Base-by-base conservation (phyloP, 352 stramenopile species). In the Phytopythium cucurbitacearum region DNA sequence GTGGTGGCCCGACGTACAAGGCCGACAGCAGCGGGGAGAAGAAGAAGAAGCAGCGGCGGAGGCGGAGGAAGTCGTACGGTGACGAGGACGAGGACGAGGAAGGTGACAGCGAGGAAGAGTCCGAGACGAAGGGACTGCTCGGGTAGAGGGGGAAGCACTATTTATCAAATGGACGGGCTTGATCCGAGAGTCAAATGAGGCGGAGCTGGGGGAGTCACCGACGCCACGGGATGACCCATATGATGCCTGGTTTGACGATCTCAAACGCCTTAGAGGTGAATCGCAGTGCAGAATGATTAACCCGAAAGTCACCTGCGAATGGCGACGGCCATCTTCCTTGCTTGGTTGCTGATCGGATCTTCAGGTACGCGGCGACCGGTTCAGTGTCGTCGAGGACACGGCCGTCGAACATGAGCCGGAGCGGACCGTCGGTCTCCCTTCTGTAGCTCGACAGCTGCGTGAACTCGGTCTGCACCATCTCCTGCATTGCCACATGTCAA, bases 1-100 rank as follows among this genome's bases (percentile, higher is more conserved):
- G 72, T 33, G 64, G 64, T 21, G 82, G 82, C 10, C 80, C 82
- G 10, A 89, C 82, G 39, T 93, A 93, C 66, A 70, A 76, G 48
- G 60, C 61, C 21, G 66, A 79, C 51, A 56, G 56, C 12, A 56
- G 47, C 15, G 68, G 60, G 44, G 76, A 38, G 58, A 61, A 78
- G 42, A 71, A 76, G 62, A 80, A 75, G 16, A 62, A 58, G 55
- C 52, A 53, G 34, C 63, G 53, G 59, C 36, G 32, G 33, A 66
- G 62, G 50, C 53, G 59, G 16, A 57, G 21, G 32, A 32, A 42
- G 21, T 74, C 65, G 46, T 81, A 82, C 47, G 62, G 56, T 21
- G 63, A 62, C 1, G 69, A 80, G 33, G 62, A 40, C 15, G 62
- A 62, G 1, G 33, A 36, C 0, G 40, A 48, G 12, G 61, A 51